These are phyloP conservation scores for Xylaria sp. DNA, from an alignment of 2,329 filamentous ascomycete genomes.

Conservation along the genomic window DNA sequence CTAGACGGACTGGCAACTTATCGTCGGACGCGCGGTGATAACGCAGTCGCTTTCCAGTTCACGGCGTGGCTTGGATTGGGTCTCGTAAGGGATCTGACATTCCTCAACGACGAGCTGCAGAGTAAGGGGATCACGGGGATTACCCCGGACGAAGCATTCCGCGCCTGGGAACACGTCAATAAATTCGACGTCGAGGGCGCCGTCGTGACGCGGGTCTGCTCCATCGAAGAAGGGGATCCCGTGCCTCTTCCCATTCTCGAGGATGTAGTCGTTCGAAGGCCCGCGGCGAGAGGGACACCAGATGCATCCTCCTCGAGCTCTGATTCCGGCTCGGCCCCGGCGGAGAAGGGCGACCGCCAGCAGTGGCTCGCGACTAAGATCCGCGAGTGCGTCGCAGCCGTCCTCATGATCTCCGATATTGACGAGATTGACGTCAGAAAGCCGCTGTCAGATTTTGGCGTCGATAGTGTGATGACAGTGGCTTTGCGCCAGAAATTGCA, in stretches of 20 bases:
- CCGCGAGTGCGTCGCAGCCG: constrained; percentile 48
- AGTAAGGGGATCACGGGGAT: constrained; percentile 56
- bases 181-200: constrained; percentile 52
- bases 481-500: constrained; percentile 51
- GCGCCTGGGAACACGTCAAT: constrained; percentile 53
- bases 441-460: constrained; percentile 51
- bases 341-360: constrained; percentile 45
- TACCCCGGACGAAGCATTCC: constrained; percentile 54
- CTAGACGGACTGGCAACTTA: constrained; percentile 48
- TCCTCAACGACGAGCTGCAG: constrained; percentile 54
- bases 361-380: constrained; percentile 48
- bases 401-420: constrained; percentile 47
- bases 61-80: constrained; percentile 56
- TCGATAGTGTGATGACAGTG: constrained; percentile 55
- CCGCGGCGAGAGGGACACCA: constrained; percentile 13
- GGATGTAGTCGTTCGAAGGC: constrained; percentile 44
- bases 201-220: constrained; percentile 50
- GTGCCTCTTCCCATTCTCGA: constrained; percentile 44
- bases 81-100: constrained; percentile 51
- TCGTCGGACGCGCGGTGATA: constrained; percentile 51
- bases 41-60: constrained; percentile 55
- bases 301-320: background rate
- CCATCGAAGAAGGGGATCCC: constrained; percentile 49
- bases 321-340: constrained; percentile 5
- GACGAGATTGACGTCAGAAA: constrained; percentile 50